Evolutionary conservation across 1,139 yeast species (phyloP), one percentile per base, ranked within the genome.

Genomic region (Scheffersomyces cryptocercus): DNA sequence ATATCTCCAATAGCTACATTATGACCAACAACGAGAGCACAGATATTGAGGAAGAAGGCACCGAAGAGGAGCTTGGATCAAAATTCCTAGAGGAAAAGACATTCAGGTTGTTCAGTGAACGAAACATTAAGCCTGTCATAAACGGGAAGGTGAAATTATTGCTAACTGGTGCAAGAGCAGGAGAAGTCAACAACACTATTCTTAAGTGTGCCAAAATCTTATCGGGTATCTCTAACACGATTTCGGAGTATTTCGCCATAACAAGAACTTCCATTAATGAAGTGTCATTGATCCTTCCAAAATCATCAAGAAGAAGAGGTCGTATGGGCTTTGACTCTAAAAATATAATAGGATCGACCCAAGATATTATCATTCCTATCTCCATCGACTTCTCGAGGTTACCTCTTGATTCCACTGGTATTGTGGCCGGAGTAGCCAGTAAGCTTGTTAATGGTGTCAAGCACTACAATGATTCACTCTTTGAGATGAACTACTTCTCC

Each of bases 381-480:
- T 67, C 75, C 1, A 73, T 83, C 33, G 84, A 83, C 54, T 70
- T 83, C 45, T 66, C 75, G n/a, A 63, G 63, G 28, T 61, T 83
- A 31, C 88, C 88, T 0, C 64, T 81, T 36, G 84, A 82, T 56
- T 71, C 82, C 5, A 81, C 85, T 7, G 88, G 88, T 39, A 81
- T 84, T 43, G 88, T 83, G 1, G 82, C 87, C 0, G 87, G 88
- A 1, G 74, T 84, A 29, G 86, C 88, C 0, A 68, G 79, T 42
- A 70, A 67, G 43, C 60, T 82, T 29, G 58, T 79, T 30, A 66
- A 64, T 37, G 73, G 73, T 3, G 55, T 67, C 36, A 55, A 54
- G 28, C 39, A 45, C 9, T 41, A 45, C 3, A 54, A 54, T 6
- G 55, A 58, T 12, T 53, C 51, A 41, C 58, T 67, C 1, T 68